These are phyloP conservation scores for Aspergillus persii DNA, from an alignment of 2,329 filamentous ascomycete genomes.

Conservation along the genomic window DNA sequence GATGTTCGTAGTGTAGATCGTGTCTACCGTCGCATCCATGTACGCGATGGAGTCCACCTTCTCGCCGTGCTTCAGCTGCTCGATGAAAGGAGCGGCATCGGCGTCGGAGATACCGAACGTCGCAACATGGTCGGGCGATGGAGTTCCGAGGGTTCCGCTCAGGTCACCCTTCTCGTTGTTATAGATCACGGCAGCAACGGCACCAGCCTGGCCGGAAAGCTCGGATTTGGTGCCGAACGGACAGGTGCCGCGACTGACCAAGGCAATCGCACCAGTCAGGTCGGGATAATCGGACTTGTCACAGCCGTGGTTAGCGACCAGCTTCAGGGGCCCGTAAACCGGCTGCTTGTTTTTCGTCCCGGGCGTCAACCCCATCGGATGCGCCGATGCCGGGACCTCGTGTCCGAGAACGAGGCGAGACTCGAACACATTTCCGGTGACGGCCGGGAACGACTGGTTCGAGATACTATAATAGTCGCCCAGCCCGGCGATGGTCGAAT, in stretches of 20 bases:
- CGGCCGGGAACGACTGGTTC: conserved; percentile 60
- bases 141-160: conserved; percentile 66
- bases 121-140: conserved; percentile 52
- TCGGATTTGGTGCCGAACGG: conserved; percentile 69
- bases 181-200: conserved; percentile 69
- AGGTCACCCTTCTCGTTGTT: conserved; percentile 65
- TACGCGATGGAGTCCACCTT: conserved; percentile 39
- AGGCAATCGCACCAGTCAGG: conserved; percentile 63
- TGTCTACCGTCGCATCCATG: conserved; percentile 47
- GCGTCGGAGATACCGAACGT: conserved; percentile 65
- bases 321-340: conserved; percentile 50
- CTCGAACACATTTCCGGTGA: conserved; percentile 60
- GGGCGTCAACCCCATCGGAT: conserved; percentile 65
- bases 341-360: conserved; percentile 25
- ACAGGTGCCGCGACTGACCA: conserved; percentile 68
- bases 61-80: conserved; percentile 51
- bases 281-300: conserved; percentile 61
- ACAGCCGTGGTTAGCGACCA: conserved; percentile 62
- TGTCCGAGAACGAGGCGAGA: conserved; percentile 59
- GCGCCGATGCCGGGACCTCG: conserved; percentile 52
- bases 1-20: conserved; percentile 54
- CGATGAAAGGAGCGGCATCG: conserved; percentile 58
- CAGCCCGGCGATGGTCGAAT: conserved; percentile 47
- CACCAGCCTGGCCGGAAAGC: conserved; percentile 68
- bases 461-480: conserved; percentile 32